Evolutionary conservation across 129 eudicot species (phyloP).

Genomic region (Gnaphalium uliginosum): DNA sequence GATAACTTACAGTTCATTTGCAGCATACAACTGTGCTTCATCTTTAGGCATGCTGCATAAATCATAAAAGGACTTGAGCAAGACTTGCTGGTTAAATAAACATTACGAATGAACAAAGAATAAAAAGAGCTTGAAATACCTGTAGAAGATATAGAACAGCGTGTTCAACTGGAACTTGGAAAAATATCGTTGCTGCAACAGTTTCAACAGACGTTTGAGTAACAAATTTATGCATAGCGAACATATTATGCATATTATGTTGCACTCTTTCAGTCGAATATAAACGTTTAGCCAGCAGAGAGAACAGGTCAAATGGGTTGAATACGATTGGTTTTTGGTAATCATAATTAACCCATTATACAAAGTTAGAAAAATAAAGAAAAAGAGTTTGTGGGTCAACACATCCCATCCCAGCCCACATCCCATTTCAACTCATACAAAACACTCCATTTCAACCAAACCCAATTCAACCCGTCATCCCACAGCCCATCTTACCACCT

Average conservation of each 20-base stretch:
- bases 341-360: neutral
- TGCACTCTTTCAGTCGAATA: neutral
- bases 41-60: constrained; percentile 92
- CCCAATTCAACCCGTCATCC: neutral
- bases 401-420: neutral
- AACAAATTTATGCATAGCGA: neutral
- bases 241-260: neutral
- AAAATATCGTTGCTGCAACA: constrained; percentile 73
- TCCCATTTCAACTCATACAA: neutral
- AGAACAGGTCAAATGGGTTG: neutral
- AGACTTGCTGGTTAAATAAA: neutral
- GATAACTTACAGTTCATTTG: constrained; percentile 73
- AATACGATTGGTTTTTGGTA: neutral
- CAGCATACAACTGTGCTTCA: constrained; percentile 83
- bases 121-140: constrained; percentile 35
- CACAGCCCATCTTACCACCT: neutral
- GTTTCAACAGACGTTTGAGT: neutral
- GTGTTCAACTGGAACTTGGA: constrained; percentile 73
- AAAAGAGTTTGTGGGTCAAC: neutral
- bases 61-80: neutral
- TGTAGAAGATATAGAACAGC: constrained; percentile 77
- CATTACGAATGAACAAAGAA: neutral
- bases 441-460: neutral
- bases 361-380: neutral
- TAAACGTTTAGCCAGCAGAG: neutral